Conservation (phyloP, 805 yeast species). For the Teunomyces cretensis region DNA sequence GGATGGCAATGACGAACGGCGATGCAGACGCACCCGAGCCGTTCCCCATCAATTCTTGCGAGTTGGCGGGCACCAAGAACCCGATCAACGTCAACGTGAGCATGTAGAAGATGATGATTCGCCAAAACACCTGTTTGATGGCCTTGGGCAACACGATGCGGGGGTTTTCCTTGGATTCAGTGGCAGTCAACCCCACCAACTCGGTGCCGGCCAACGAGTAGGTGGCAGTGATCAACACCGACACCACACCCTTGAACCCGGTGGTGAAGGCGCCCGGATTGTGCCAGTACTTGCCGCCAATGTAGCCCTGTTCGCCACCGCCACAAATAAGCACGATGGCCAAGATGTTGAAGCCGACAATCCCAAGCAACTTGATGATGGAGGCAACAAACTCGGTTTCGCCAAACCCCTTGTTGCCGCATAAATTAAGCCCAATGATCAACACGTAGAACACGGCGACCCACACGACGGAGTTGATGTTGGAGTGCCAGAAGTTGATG, state of each 20-base stretch:
- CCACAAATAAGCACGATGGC: constrained; percentile 42
- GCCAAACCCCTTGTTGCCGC: constrained; percentile 38
- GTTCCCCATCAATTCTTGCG: constrained; percentile 23
- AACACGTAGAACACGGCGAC: constrained; percentile 39
- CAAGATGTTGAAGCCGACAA: constrained; percentile 41
- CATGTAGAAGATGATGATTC: constrained; percentile 41
- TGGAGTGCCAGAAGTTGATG: constrained; percentile 39
- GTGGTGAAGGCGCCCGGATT: constrained; percentile 36
- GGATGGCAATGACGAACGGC: constrained; percentile 45
- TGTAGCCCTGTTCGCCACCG: constrained; percentile 36
- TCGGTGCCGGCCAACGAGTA: constrained; percentile 46
- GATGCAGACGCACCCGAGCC: constrained; percentile 35
- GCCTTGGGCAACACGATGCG: constrained; percentile 40
- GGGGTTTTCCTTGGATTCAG: constrained; percentile 37
- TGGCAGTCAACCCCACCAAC: constrained; percentile 39
- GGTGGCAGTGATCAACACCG: constrained; percentile 40
- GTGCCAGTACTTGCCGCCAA: constrained; percentile 40
- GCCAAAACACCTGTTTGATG: constrained; percentile 43
- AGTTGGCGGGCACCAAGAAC: constrained; percentile 37
- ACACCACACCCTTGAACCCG: constrained; percentile 37
- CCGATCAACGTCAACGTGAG: constrained; percentile 40
- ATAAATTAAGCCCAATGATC: constrained; percentile 32
- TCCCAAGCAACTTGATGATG: constrained; percentile 35
- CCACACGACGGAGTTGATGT: constrained; percentile 43
- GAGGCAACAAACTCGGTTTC: constrained; percentile 38